Conservation (phyloP, 257 asterid species). For the Haberlea rhodopensis region DNA sequence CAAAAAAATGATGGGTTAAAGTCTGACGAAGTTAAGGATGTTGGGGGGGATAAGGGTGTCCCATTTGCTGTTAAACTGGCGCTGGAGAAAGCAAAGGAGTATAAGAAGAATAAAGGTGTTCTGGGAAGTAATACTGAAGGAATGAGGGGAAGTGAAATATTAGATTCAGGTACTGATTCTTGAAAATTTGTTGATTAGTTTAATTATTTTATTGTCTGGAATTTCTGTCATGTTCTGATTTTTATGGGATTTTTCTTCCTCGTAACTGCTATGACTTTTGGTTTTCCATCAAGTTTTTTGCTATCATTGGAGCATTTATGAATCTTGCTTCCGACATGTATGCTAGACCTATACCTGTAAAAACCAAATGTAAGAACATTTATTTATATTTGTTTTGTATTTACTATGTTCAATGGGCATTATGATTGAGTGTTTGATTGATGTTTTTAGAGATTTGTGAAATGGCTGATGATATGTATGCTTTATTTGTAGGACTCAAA, state of each 20-base stretch:
- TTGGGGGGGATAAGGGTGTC: constrained; percentile 31
- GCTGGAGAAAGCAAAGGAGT: constrained; percentile 53
- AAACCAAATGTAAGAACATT: too few relatives aligned
- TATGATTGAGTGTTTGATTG: too few relatives aligned
- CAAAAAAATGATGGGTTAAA: constrained; percentile 10
- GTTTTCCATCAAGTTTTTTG: not conserved
- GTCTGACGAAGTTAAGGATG: constrained; percentile 22
- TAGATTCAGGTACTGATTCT: constrained; percentile 43
- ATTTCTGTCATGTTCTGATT: not conserved
- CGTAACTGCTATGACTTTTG: too few relatives aligned
- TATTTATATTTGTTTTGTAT: too few relatives aligned
- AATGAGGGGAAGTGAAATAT: constrained; percentile 5
- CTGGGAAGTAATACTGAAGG: constrained; percentile 19
- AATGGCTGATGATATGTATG: too few relatives aligned
- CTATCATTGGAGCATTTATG: not conserved
- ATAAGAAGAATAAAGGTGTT: constrained; percentile 41
- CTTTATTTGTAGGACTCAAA: constrained; percentile 36
- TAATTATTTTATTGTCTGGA: not conserved
- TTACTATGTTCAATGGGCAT: too few relatives aligned
- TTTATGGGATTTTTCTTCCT: not conserved
- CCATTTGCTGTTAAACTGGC: constrained; percentile 45
- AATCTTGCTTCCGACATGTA: not conserved
- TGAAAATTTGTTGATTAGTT: constrained; percentile 1
- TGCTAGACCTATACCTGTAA: not conserved
- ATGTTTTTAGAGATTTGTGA: too few relatives aligned